Evolutionary conservation across 2,329 filamentous ascomycete genomes (phyloP), one percentile per base, ranked within the genome.

Genomic region (Neonectria coccinea): DNA sequence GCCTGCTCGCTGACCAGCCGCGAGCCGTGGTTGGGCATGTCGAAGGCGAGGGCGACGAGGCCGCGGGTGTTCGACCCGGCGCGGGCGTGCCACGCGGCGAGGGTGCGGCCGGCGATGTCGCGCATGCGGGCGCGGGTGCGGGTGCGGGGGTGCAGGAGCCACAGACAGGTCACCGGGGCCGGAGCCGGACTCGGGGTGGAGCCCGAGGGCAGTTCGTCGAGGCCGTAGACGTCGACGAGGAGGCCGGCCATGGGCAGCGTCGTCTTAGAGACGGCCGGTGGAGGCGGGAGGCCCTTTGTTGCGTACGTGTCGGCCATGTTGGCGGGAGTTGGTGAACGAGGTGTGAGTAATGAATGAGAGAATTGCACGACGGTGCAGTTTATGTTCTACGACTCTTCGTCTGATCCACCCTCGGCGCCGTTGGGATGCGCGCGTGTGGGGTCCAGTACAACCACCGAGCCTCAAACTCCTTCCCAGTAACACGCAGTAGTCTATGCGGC

Each of bases 1-100:
- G 91, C 89, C 18, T 84, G 70, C 8, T 86, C 80, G 71, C 90
- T 85, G 2, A 95, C 87, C 64, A 89, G 79, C 59, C 96, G 84
- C 3, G 87, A 85, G 27, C 96, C 96, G 79, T 98, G 96, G 78
- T 98, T 98, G 50, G 95, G 88, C 82, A 97, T 94, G 80, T 98
- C 96, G 78, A 97, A 97, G 2, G 91, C 88, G 12, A 94, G 87
- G 2, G 92, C 94, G 54, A 98, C 89, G 44, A 98, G 79, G 0
- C 91, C 92, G 81, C 79, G 74, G 58, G 72, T 70, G 56, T 67
- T 75, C 14, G 77, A 70, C 60, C 73, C 71, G 6, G 62, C 53
- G 75, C 77, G 67, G 75, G 79, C 74, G 73, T 92, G 89, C 88
- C 91, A 97, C 9, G 88, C 86, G n/a, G 82, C 79, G 54, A 97